These are phyloP conservation scores for Pleurotus tuber-regium DNA, from an alignment of 768 basidiomycete genomes.

Conservation along the genomic window DNA sequence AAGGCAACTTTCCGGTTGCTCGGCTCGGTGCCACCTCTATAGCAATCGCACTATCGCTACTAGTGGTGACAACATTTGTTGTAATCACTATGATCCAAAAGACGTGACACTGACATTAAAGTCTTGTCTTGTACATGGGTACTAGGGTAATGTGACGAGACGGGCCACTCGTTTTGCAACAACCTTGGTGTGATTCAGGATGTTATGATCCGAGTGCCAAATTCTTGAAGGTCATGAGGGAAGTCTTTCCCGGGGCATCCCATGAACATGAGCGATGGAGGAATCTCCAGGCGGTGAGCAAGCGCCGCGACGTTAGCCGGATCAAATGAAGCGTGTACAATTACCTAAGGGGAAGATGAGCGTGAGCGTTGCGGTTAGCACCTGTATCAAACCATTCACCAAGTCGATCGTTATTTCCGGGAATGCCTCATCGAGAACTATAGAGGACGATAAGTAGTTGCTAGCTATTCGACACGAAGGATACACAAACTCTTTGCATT, in stretches of 20 bases:
- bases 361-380: not conserved
- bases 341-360: constrained; percentile 29
- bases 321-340: constrained; percentile 42
- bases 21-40: constrained; percentile 29
- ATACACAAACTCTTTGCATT: constrained; percentile 56
- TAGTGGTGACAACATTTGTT: constrained; percentile 19
- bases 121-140: too few species aligned
- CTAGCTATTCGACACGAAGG: not conserved
- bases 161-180: too few species aligned
- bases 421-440: constrained; percentile 46
- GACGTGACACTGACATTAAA: too few species aligned
- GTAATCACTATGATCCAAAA: not conserved
- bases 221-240: constrained; percentile 40
- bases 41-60: constrained; percentile 24
- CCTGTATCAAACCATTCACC: constrained; percentile 31
- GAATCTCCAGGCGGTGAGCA: constrained; percentile 45
- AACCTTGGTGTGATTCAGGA: constrained; percentile 23
- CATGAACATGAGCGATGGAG: constrained; percentile 61
- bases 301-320: constrained; percentile 48
- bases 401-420: constrained; percentile 63
- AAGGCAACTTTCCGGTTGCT: constrained; percentile 39
- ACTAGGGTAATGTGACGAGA: too few species aligned
- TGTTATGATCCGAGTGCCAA: constrained; percentile 50
- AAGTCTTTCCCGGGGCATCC: constrained; percentile 51
- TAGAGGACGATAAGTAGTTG: not conserved